phyloP scores from a whole-genome alignment of 805 yeast species.

The Candida chilensis region DNA sequence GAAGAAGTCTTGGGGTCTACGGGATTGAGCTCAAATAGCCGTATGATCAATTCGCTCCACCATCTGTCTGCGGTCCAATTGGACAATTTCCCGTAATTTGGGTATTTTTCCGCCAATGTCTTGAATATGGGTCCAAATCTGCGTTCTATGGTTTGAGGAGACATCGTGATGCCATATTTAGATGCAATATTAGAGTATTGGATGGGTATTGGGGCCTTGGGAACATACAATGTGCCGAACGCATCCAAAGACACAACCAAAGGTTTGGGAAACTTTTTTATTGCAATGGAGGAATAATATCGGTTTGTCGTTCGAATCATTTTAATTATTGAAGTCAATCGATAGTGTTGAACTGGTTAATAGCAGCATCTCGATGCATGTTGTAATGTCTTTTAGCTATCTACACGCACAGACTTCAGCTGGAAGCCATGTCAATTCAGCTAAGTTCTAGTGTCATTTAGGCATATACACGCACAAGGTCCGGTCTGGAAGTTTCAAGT shows the following conservation, averaged over 20 bases:
- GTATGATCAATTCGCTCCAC: slow-evolving; percentile 48
- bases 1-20: slow-evolving; percentile 14
- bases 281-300: too few species aligned
- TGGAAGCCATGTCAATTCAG: too few species aligned
- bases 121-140: slow-evolving; percentile 23
- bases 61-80: slow-evolving; percentile 26
- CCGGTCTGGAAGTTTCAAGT: too few species aligned
- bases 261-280: too few species aligned
- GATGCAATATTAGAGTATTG: slow-evolving; percentile 43
- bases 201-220: slow-evolving; percentile 41
- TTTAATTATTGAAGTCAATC: too few species aligned
- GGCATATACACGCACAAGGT: too few species aligned
- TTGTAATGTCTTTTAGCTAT: too few species aligned
- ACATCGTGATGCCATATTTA: slow-evolving; percentile 28
- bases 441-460: too few species aligned
- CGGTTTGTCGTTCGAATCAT: too few species aligned
- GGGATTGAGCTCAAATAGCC: slow-evolving; percentile 27
- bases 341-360: too few species aligned
- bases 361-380: too few species aligned
- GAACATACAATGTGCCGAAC: slow-evolving; percentile 56
- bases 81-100: slow-evolving; percentile 52
- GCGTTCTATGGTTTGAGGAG: slow-evolving; percentile 11
- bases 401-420: too few species aligned
- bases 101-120: slow-evolving; percentile 26
- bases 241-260: slow-evolving; percentile 56